These are phyloP conservation scores for Glaciozyma martinii DNA, from an alignment of 768 basidiomycete genomes.

Conservation along the genomic window DNA sequence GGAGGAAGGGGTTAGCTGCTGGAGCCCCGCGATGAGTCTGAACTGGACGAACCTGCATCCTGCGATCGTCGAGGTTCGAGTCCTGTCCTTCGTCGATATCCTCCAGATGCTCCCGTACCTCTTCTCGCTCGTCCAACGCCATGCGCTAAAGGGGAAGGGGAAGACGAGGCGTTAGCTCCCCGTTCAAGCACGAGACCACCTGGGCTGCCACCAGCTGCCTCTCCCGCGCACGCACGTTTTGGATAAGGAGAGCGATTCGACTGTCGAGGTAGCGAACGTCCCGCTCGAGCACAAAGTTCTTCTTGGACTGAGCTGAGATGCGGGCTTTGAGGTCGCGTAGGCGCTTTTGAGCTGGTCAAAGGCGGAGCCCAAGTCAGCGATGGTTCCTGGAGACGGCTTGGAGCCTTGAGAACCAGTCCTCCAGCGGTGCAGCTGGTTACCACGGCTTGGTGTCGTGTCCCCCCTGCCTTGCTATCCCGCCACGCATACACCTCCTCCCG, in stretches of 20 bases:
- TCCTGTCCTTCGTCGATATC: constrained; percentile 90
- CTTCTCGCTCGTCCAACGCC: constrained; percentile 33
- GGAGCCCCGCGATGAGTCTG: not conserved
- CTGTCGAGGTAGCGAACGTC: constrained; percentile 98
- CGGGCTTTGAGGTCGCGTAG: constrained; percentile 89
- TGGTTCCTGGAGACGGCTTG: too few species aligned
- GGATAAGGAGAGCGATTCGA: constrained; percentile 91
- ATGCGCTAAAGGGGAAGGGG: constrained; percentile 20
- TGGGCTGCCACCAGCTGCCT: constrained; percentile 57
- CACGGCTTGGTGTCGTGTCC: too few species aligned
- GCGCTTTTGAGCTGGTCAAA: constrained; percentile 75
- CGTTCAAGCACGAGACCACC: constrained; percentile 34
- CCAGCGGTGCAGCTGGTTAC: too few species aligned
- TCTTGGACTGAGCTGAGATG: constrained; percentile 97
- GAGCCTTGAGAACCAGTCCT: too few species aligned
- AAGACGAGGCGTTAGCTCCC: not conserved
- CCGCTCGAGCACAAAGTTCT: constrained; percentile 98
- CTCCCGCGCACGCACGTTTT: constrained; percentile 63
- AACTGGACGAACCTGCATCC: constrained; percentile 46
- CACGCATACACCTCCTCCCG: too few species aligned
- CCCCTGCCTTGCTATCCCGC: too few species aligned
- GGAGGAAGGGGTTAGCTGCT: not conserved
- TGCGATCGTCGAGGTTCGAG: constrained; percentile 87
- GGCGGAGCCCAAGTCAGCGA: not conserved
- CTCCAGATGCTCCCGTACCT: constrained; percentile 58